Percentiles rank a stretch among this genome's conserved stretches.
Evolutionary conservation across 331 rosid species (phyloP).

Genomic region (Acacia pycnantha): DNA sequence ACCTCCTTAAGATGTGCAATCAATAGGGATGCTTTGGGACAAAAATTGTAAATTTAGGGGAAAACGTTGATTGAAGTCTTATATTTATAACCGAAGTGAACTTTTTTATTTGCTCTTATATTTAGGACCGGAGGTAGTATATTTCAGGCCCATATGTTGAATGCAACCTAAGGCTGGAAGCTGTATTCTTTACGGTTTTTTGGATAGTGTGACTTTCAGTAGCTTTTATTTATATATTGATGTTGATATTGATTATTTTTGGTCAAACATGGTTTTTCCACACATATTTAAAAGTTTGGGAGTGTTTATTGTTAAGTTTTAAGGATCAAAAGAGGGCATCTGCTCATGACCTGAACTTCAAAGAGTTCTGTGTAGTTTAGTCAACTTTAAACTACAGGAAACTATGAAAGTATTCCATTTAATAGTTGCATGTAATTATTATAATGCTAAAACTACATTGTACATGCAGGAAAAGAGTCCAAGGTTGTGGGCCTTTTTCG

Average conservation of each 20-base stretch:
- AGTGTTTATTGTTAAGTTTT: neutral
- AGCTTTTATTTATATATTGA: neutral
- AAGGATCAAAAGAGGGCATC: neutral
- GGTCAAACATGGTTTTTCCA: neutral
- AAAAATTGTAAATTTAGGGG: no score
- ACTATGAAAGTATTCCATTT: neutral
- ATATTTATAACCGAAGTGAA: no score
- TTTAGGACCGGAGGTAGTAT: neutral
- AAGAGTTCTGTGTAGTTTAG: neutral
- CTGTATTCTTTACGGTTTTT: neutral
- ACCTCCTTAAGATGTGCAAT: no score
- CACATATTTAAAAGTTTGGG: neutral
- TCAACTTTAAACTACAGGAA: neutral
- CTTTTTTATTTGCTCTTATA: no score
- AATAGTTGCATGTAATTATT: neutral
- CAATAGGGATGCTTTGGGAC: no score
- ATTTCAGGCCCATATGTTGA: neutral
- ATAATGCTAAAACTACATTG: slow-evolving; percentile 7
- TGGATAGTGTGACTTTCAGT: neutral
- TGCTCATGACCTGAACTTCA: neutral
- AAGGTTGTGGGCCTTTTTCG: slow-evolving; percentile 84
- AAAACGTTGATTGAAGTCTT: no score
- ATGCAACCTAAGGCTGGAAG: neutral
- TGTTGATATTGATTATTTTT: neutral
- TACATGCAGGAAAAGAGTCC: slow-evolving; percentile 49